These are phyloP conservation scores for Mollisia scopiformis DNA, from an alignment of 2,329 filamentous ascomycete genomes.

Conservation along the genomic window DNA sequence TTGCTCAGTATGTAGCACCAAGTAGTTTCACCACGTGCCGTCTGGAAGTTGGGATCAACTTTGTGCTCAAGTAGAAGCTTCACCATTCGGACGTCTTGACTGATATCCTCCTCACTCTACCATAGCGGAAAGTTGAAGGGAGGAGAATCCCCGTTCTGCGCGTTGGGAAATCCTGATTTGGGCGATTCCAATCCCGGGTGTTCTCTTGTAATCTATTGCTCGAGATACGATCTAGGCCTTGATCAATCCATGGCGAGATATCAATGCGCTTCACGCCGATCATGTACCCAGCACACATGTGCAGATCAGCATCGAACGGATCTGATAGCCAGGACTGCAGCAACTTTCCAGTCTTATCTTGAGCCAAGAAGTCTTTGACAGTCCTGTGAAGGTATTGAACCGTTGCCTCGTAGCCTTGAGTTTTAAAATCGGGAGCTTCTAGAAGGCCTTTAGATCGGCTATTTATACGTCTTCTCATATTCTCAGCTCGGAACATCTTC, in stretches of 20 bases:
- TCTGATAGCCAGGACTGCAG: background rate
- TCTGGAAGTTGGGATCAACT: too few species aligned
- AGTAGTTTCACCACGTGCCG: too few species aligned
- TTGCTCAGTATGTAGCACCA: too few species aligned
- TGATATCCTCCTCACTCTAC: background rate
- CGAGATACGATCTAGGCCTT: background rate
- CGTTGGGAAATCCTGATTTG: background rate
- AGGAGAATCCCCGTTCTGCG: background rate
- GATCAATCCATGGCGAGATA: background rate
- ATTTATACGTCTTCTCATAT: slow-evolving; percentile 21
- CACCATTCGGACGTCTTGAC: too few species aligned
- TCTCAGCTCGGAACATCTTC: slow-evolving; percentile 13
- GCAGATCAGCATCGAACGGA: background rate
- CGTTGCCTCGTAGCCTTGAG: background rate
- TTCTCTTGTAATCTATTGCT: background rate
- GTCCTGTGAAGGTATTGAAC: slow-evolving; percentile 10
- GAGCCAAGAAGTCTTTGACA: background rate
- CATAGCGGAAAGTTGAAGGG: background rate
- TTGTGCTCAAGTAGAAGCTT: too few species aligned
- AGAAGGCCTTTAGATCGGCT: slow-evolving; percentile 26
- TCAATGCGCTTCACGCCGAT: background rate
- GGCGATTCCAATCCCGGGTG: background rate
- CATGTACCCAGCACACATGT: background rate
- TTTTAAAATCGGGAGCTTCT: slow-evolving; percentile 8
- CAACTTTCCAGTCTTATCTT: background rate